Conservation (phyloP, 306 rosid genomes). For the Erythrophleum fordii region DNA sequence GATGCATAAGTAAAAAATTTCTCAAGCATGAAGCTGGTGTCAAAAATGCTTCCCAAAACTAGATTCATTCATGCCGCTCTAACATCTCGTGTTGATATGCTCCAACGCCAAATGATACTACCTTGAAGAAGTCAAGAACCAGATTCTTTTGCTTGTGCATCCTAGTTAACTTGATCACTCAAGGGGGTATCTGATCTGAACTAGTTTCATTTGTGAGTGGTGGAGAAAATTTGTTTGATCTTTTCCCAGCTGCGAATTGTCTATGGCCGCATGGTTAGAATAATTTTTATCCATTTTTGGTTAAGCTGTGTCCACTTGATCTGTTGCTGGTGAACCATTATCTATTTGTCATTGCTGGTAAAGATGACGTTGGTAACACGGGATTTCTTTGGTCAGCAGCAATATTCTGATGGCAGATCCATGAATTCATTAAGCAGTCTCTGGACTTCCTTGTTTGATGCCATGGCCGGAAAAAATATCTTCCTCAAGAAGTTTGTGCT, state of each 20-base stretch:
- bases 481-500: slow-evolving; percentile 83
- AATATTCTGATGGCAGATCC: slow-evolving; percentile 79
- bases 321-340: no score
- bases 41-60: slow-evolving; percentile 19
- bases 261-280: slow-evolving; percentile 17
- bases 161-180: slow-evolving; percentile 40
- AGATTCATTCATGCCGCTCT: no score
- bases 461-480: slow-evolving; percentile 96
- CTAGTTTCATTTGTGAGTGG: slow-evolving; percentile 31
- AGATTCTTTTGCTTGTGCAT: slow-evolving; percentile 43
- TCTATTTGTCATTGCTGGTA: slow-evolving; percentile 26
- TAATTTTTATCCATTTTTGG: no score
- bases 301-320: no score
- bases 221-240: slow-evolving; percentile 28
- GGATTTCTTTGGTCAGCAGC: slow-evolving; percentile 43
- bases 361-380: slow-evolving; percentile 35
- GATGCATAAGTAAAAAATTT: slow-evolving; percentile 28
- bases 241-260: background rate
- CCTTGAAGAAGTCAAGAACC: background rate
- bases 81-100: no score
- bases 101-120: no score
- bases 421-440: slow-evolving; percentile 87
- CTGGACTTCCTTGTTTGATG: slow-evolving; percentile 93
- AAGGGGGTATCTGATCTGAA: slow-evolving; percentile 44
- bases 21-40: no score